These are phyloP conservation scores for Myrica gale DNA, from an alignment of 306 rosid species.

Conservation along the genomic window DNA sequence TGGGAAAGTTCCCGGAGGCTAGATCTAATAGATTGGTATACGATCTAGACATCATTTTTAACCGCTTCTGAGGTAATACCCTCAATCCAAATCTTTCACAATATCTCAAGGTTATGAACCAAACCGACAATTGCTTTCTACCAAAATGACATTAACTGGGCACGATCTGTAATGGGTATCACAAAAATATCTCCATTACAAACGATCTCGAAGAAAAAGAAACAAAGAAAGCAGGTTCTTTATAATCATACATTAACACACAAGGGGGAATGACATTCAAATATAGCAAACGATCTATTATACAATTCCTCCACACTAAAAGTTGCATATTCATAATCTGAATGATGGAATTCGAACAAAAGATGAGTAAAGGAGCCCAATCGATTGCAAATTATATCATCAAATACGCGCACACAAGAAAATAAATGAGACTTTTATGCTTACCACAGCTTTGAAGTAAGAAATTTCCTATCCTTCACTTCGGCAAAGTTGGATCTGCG, in stretches of 20 bases:
- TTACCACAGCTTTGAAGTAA: conserved; percentile 14
- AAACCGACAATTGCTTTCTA: conserved; percentile 26
- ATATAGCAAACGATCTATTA: conserved; percentile 12
- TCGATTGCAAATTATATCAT: conserved; percentile 16
- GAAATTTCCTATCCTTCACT: background rate
- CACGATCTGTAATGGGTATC: conserved; percentile 36
- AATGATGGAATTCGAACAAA: background rate
- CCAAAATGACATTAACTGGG: conserved; percentile 24
- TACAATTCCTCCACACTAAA: background rate
- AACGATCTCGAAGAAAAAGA: conserved; percentile 1
- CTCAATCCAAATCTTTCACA: conserved; percentile 21
- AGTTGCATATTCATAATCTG: background rate
- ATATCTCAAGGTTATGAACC: conserved; percentile 31
- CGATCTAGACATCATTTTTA: conserved; percentile 60
- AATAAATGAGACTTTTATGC: background rate
- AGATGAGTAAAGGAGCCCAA: background rate
- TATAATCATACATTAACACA: conserved; percentile 23
- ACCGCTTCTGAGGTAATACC: conserved; percentile 2
- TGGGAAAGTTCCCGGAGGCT: conserved; percentile 60
- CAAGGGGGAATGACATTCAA: conserved; percentile 22
- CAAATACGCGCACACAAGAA: background rate
- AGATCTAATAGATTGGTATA: conserved; percentile 63
- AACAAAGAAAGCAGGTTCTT: conserved; percentile 8
- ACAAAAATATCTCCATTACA: conserved; percentile 16
- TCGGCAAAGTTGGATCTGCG: conserved; percentile 27